phyloP scores from a whole-genome alignment of 2,329 filamentous ascomycete species.

The Beauveria rudraprayagi region DNA sequence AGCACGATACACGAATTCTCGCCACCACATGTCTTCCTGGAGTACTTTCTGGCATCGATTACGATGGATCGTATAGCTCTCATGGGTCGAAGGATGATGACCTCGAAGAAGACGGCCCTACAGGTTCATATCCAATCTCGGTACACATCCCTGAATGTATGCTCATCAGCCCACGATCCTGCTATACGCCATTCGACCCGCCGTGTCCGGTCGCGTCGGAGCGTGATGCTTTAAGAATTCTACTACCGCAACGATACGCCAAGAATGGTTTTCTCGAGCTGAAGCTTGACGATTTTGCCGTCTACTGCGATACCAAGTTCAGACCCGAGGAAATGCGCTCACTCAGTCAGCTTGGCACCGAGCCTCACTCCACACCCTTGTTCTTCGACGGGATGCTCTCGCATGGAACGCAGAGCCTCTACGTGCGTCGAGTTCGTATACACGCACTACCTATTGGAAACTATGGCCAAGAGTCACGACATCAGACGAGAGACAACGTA shows the following conservation, averaged over 20 bases:
- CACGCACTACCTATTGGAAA: slow-evolving; percentile 54
- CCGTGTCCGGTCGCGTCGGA: slow-evolving; percentile 6
- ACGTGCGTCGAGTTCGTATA: slow-evolving; percentile 50
- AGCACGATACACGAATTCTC: background rate
- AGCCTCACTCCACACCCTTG: slow-evolving; percentile 26
- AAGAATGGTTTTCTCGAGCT: slow-evolving; percentile 35
- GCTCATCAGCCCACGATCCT: background rate
- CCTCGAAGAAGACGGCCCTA: background rate
- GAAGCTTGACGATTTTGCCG: slow-evolving; percentile 47
- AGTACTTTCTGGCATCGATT: background rate
- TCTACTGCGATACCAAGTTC: slow-evolving; percentile 38
- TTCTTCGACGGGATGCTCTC: slow-evolving; percentile 55
- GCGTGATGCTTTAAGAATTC: slow-evolving; percentile 8
- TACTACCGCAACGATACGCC: background rate
- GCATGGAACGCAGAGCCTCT: slow-evolving; percentile 33
- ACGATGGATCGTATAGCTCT: background rate
- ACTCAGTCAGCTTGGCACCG: slow-evolving; percentile 43
- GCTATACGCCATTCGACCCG: background rate
- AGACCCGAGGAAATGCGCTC: slow-evolving; percentile 44
- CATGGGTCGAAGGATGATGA: background rate
- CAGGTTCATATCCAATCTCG: background rate
- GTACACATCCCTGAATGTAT: background rate
- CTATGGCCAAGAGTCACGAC: slow-evolving; percentile 42
- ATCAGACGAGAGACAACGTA: slow-evolving; percentile 44
- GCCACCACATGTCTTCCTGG: background rate